Base-by-base conservation (phyloP, 2,329 filamentous ascomycete species). In the Huntiella decipiens region DNA sequence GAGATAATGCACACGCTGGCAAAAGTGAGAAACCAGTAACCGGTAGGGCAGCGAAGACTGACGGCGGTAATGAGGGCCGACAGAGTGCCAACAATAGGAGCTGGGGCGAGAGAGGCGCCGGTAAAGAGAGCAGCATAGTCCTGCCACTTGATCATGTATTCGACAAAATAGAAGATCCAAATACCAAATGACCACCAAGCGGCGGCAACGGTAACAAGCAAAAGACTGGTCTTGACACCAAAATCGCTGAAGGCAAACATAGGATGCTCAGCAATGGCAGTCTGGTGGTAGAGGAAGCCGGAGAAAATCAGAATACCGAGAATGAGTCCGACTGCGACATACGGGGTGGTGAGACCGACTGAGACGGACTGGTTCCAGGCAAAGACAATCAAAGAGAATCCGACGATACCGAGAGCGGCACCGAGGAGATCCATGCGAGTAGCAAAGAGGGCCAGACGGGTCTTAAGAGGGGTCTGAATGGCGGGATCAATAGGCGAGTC, bases 281-380 rank as follows among this genome's bases (percentile, higher is more conserved):
- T 51, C 53, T 81, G 77, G 38, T 78, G 60, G 53, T 66, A 66
- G 42, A 73, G 65, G 54, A 82, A 82, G 1, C 64, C 53, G 0
- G 56, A 59, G 2, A 76, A 61, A 2, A 79, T 58, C 0, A 76
- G 36, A 2, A 73, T 48, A 0, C 77, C 75, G 2, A 78, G 50
- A 38, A 79, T 68, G 0, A 82, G 62, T 1, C 70, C 58, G 0
- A 70, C 60, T 50, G 71, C 70, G 13, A 76, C 63, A 46, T 74
- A 74, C 0, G 71, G 61, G 8, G 64, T 61, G 1, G 59, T 52
- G 75, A 76, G 80, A 1, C 74, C 73, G 1, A 66, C 68, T 0
- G 72, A 61, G 0, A 73, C 67, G 0, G 71, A 74, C 54, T 81
- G 74, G 48, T 77, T 79, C 72, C 73, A 79, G 0, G 75, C 71